Evolutionary conservation across 1,139 yeast genomes (phyloP).

Genomic region (Schizosaccharomyces versatilis): DNA sequence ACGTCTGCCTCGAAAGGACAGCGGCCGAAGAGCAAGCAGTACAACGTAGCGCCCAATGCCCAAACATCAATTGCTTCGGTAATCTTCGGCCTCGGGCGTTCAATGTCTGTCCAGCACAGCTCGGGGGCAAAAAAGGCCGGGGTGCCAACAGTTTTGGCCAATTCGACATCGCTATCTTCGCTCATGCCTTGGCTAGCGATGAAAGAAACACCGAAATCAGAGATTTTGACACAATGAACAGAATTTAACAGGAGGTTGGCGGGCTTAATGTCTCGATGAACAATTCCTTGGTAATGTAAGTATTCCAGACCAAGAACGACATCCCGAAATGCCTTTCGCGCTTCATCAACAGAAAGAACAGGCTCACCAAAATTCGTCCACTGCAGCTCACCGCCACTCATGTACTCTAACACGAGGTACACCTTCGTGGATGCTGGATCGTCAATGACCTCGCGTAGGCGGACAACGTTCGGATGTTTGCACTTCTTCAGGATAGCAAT

Average conservation of each 20-base stretch:
- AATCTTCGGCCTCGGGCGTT: constrained; percentile 26
- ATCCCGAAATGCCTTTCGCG: constrained; percentile 56
- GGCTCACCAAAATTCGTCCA: constrained; percentile 37
- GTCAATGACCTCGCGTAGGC: constrained; percentile 70
- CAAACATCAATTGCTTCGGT: constrained; percentile 75
- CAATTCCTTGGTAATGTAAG: constrained; percentile 75
- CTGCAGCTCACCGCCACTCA: constrained; percentile 76
- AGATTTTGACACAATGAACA: constrained; percentile 63
- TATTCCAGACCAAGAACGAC: constrained; percentile 80
- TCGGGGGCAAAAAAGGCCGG: constrained; percentile 76
- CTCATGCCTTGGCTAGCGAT: constrained; percentile 30
- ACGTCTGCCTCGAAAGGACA: constrained; percentile 81
- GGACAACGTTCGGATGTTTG: constrained; percentile 74
- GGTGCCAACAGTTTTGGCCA: constrained; percentile 78
- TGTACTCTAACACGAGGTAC: constrained; percentile 71
- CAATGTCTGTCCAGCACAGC: constrained; percentile 31
- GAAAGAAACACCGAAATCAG: constrained; percentile 92
- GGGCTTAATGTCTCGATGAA: constrained; percentile 93
- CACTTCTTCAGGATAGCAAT: constrained; percentile 93
- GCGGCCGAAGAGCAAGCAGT: constrained; percentile 67
- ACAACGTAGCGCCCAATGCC: constrained; percentile 89
- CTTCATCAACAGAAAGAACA: constrained; percentile 35
- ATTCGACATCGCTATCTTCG: constrained; percentile 23
- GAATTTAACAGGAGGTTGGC: constrained; percentile 64
- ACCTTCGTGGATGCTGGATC: constrained; percentile 67